Conservation (phyloP, 2,329 filamentous ascomycete genomes). For the Nannizziopsis arthrosporioides region DNA sequence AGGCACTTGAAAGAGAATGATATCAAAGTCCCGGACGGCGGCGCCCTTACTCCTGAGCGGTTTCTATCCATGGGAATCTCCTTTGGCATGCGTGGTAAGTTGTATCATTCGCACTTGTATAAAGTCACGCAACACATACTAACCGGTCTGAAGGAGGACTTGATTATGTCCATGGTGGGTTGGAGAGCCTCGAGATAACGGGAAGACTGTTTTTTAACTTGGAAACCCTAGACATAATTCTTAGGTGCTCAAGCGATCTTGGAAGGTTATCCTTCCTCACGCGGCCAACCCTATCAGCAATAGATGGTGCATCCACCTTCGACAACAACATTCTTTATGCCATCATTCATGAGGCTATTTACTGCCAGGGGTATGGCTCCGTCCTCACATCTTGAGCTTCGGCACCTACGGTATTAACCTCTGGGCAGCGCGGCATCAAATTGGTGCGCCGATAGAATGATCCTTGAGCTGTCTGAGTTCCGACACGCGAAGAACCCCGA, state of each 20-base stretch:
- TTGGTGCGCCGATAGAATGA: constrained; percentile 56
- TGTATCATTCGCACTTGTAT: not conserved
- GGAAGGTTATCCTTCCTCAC: constrained; percentile 65
- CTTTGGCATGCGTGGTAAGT: constrained; percentile 60
- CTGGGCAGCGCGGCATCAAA: constrained; percentile 43
- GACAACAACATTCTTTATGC: constrained; percentile 74
- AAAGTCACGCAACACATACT: not conserved
- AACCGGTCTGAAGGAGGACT: constrained; percentile 46
- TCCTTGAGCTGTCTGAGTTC: constrained; percentile 35
- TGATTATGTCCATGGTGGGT: constrained; percentile 54
- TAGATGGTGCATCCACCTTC: constrained; percentile 58
- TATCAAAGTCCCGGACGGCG: constrained; percentile 59
- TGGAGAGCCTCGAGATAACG: not conserved
- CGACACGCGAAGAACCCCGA: constrained; percentile 32
- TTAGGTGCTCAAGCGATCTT: constrained; percentile 61
- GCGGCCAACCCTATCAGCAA: constrained; percentile 52
- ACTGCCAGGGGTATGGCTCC: constrained; percentile 53
- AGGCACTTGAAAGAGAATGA: constrained; percentile 51
- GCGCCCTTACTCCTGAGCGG: constrained; percentile 57
- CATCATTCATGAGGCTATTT: constrained; percentile 76
- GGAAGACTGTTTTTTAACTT: not conserved
- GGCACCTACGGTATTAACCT: not conserved
- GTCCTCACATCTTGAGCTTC: not conserved
- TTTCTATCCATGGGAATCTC: constrained; percentile 66
- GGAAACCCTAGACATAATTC: constrained; percentile 44